Base-by-base conservation (phyloP, 495 filamentous ascomycete genomes). In the Aspergillus sclerotiicarbonarius region DNA sequence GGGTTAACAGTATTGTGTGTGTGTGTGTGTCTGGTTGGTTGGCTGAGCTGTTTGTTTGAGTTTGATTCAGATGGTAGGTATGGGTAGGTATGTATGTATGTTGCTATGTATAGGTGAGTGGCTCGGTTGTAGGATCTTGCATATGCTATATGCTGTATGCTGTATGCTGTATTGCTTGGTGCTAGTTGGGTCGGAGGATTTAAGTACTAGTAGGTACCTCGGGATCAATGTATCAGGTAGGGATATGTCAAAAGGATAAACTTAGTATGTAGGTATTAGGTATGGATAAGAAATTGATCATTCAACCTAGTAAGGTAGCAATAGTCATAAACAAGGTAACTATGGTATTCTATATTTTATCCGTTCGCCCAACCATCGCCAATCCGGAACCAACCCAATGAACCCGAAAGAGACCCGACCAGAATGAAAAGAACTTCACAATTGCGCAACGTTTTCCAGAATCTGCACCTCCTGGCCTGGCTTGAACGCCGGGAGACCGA, bases 401-500 rank as follows among this genome's bases (percentile, higher is more conserved):
- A 41, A 41, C 37, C 47, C 31, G 31, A 50, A 50, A 50, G 47
- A 50, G 21, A 21, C 37, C 37, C 37, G 13, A 50, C 8, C 29
- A 10, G 21, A 32, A 48, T 32, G 1, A 33, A 20, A 33, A 47
- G 19, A 48, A 51, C 55, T 43, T 79, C 69, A 98, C 50, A 98
- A 73, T 78, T 98, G 95, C 13, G 90, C 85, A 59, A 89, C 84
- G 65, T 96, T 88, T 67, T 95, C 92, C 60, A 94, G 58, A 30
- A 98, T 77, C 69, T 84, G 79, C 35, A 98, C 90, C 74, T 97
- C 91, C 78, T 98, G 92, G 4, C 94, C 95, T 4, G 90, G 90
- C 81, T 96, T 96, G 76, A 98, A 98, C 7, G 94, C 87, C 2
- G 95, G 94, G 53, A 98, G 77, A 8, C 94, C 95, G 60, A 95